These are phyloP conservation scores for Nepenthes gracilis DNA, from an alignment of 148 eudicot genomes.

Conservation along the genomic window DNA sequence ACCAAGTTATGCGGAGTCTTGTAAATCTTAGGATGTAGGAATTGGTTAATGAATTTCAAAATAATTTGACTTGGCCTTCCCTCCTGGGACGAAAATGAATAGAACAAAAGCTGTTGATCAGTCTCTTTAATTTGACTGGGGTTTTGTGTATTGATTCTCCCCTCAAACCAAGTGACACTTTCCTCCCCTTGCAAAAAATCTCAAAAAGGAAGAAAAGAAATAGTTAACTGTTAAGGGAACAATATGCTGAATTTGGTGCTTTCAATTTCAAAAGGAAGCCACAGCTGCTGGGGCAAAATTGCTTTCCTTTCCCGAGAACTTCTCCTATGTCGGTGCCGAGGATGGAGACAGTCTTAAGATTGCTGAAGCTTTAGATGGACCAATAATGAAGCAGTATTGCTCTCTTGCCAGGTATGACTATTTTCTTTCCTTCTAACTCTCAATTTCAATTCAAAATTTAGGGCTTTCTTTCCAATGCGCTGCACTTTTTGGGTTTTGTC, in stretches of 20 bases:
- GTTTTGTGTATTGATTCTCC: too few species aligned
- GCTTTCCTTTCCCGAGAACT: conserved; percentile 87
- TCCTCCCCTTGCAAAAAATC: too few species aligned
- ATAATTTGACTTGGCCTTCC: too few species aligned
- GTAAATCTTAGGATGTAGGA: too few species aligned
- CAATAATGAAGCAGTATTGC: conserved; percentile 63
- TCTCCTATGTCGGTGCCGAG: conserved; percentile 57
- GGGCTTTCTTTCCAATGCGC: neutral
- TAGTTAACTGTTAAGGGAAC: neutral
- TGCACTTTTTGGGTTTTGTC: neutral
- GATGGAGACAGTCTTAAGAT: conserved; percentile 66
- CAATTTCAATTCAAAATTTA: neutral
- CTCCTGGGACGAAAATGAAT: too few species aligned
- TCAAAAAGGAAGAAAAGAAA: too few species aligned
- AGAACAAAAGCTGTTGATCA: too few species aligned
- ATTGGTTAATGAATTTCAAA: too few species aligned
- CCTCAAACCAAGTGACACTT: too few species aligned
- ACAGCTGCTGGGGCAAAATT: conserved; percentile 81
- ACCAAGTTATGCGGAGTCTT: too few species aligned
- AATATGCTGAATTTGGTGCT: conserved; percentile 1
- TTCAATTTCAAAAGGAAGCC: conserved; percentile 49
- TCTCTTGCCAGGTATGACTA: conserved; percentile 66
- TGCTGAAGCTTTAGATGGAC: conserved; percentile 77
- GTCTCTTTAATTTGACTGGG: too few species aligned
- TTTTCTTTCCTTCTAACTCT: neutral